Conservation (phyloP, 805 yeast species). For the Suhomyces faveliae region DNA sequence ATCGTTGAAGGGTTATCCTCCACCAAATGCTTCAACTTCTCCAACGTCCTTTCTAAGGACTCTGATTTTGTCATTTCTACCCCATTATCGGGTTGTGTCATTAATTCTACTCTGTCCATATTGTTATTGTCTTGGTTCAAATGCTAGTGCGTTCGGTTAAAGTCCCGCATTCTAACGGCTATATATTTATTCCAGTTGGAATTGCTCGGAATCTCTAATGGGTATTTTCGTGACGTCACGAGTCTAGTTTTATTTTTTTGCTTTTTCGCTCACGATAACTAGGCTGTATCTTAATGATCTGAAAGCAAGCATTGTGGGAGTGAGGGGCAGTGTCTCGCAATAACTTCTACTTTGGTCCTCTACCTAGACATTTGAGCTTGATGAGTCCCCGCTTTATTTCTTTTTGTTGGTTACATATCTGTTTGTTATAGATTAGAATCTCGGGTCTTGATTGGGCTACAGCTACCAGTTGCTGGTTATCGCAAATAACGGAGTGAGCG, state of each 20-base stretch:
- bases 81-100: slow-evolving; percentile 24
- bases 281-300: not conserved
- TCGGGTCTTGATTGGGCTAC: not conserved
- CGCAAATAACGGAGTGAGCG: not conserved
- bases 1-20: slow-evolving; percentile 14
- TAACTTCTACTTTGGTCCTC: not conserved
- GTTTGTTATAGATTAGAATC: not conserved
- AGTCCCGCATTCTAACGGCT: not conserved
- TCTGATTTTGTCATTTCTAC: slow-evolving; percentile 9
- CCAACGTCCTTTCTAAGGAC: slow-evolving; percentile 15
- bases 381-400: not conserved
- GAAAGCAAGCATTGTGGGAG: not conserved
- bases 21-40: slow-evolving; percentile 27
- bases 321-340: not conserved
- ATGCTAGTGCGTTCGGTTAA: not conserved
- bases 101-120: slow-evolving; percentile 24
- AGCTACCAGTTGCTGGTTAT: not conserved
- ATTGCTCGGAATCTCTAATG: not conserved
- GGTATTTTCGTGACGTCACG: not conserved
- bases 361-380: not conserved
- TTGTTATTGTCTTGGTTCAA: not conserved
- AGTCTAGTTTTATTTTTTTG: not conserved
- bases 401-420: not conserved
- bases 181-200: not conserved
- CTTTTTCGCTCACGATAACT: not conserved